Base-by-base conservation (phyloP, 805 yeast genomes). In the Barnettozyma wickerhamii region DNA sequence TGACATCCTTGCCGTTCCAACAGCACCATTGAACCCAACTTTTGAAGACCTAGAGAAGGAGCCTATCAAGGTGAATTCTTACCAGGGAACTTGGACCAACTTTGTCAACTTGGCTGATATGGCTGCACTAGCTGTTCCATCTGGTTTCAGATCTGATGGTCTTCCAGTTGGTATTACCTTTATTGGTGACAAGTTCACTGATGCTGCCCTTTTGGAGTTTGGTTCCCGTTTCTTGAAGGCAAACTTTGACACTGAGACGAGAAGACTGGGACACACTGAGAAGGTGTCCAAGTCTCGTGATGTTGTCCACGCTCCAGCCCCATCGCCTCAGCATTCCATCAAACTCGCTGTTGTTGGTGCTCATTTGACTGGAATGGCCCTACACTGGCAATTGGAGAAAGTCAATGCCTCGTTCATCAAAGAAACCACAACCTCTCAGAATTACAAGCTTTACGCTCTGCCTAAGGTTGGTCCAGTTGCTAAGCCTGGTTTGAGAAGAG, bases 31-130 rank as follows among this genome's bases (percentile, higher is more conserved):
- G 52, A 89, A 84, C 56, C 98, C 98, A 37, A 77, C 89, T 6
- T 76, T 90, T 37, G 79, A 70, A 34, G 79, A 84, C 44, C 77
- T 91, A 19, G 77, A 69, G 45, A 65, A 70, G 7, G 96, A 90
- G 59, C 98, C 98, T 4, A 70, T 93, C 23, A 62, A 69, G 34
- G 77, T 89, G 53, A 91, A 91, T 69, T 86, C 97, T 6, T 72
- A 72, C 56, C 99, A 93, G 67, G 99, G 99, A 24, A 89, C 96
- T n/a, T 91, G 95, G 82, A 91, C 98, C 23, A 91, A 91, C 66
- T 93, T 93, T 61, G 96, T 87, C 53, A 91, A 93, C 62, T 74
- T 91, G 59, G 95, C 96, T 4, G 98, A 91, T 58, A 64, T 90
- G 69, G 82, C 95, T 28, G 98, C 96, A 1, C 69, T 91, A 53